phyloP scores from a whole-genome alignment of 1,284 basidiomycete species.

The Ganoderma boninense region DNA sequence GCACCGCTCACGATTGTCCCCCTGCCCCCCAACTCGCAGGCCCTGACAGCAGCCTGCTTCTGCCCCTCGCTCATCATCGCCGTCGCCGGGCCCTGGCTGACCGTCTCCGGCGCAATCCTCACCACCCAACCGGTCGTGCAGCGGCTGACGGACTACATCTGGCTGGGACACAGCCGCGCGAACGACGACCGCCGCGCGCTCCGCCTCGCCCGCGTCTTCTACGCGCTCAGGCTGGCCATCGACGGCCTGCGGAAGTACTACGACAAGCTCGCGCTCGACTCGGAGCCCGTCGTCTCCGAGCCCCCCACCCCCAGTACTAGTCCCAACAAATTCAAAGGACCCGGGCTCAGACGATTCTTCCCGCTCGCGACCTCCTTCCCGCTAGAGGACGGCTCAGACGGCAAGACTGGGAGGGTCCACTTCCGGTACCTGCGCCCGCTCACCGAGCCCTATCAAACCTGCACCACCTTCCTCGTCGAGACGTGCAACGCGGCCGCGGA shows the following conservation, averaged over 20 bases:
- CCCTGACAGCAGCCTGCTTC: slow-evolving; percentile 9
- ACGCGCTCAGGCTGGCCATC: slow-evolving; percentile 9
- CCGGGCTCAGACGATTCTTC: background rate
- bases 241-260: background rate
- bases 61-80: slow-evolving; percentile 22
- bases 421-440: background rate
- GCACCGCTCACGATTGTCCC: background rate
- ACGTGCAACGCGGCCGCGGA: background rate
- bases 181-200: slow-evolving; percentile 21
- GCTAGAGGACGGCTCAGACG: background rate
- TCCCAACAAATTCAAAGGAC: too few species aligned
- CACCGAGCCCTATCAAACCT: too few species aligned
- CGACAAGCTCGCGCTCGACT: background rate
- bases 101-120: slow-evolving; percentile 23
- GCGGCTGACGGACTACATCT: slow-evolving; percentile 31
- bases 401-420: background rate
- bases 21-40: background rate
- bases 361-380: background rate
- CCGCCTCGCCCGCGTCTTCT: too few species aligned
- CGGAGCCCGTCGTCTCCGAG: too few species aligned
- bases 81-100: slow-evolving; percentile 21
- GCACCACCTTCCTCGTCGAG: background rate
- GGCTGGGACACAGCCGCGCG: slow-evolving; percentile 25
- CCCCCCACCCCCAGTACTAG: too few species aligned
- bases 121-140: slow-evolving; percentile 21